These are phyloP conservation scores for Setomelanomma holmii DNA, from an alignment of 2,329 filamentous ascomycete genomes.

Conservation along the genomic window DNA sequence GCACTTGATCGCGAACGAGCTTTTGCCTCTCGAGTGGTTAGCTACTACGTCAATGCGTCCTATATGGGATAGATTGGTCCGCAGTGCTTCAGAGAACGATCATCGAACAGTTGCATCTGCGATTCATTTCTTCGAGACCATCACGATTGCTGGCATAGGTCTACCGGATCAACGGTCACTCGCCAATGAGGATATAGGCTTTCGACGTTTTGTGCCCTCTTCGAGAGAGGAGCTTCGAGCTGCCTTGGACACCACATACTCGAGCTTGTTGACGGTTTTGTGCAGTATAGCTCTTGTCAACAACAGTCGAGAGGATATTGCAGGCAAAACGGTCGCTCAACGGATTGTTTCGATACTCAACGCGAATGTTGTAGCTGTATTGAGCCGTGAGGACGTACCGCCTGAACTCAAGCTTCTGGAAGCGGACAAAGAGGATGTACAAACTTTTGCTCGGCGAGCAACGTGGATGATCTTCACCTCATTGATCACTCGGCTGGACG, in stretches of 20 bases:
- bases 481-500: constrained; percentile 32
- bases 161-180: constrained; percentile 33
- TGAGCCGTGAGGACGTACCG: constrained; percentile 30
- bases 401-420: constrained; percentile 31
- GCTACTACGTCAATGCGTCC: constrained; percentile 45
- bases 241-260: constrained; percentile 45
- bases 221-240: constrained; percentile 35
- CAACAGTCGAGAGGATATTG: constrained; percentile 21
- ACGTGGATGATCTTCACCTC: constrained; percentile 35
- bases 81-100: constrained; percentile 39
- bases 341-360: constrained; percentile 35
- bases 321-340: constrained; percentile 18
- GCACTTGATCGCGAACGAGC: constrained; percentile 42
- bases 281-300: constrained; percentile 42
- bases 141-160: constrained; percentile 36
- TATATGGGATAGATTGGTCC: constrained; percentile 45
- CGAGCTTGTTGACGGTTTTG: constrained; percentile 43
- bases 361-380: constrained; percentile 29
- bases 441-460: constrained; percentile 40
- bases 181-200: constrained; percentile 23
- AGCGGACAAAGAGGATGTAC: constrained; percentile 30
- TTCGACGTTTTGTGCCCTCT: constrained; percentile 32
- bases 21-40: constrained; percentile 49
- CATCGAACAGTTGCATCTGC: constrained; percentile 31
- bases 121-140: constrained; percentile 41